Percentiles rank a stretch among this genome's conserved stretches.
Conservation (phyloP, 1,284 basidiomycete species). For the Rhodotorula sp. region DNA sequence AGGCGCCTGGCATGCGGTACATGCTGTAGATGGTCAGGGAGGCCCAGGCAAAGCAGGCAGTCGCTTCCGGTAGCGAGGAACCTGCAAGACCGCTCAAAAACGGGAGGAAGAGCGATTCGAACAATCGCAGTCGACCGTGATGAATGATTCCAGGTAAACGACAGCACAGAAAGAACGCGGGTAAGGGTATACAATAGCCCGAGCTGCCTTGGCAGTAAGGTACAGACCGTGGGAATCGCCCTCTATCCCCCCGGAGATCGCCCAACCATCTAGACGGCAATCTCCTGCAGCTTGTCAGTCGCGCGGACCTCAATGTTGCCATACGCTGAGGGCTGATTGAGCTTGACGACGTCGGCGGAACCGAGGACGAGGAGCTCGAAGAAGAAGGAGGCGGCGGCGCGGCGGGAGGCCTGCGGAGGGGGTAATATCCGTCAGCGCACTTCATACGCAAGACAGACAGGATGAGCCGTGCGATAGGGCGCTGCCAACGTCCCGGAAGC, state of each 20-base stretch:
- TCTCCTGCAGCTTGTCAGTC: constrained; percentile 68
- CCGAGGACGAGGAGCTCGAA: constrained; percentile 93
- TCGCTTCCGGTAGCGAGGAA: no score
- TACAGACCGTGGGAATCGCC: not conserved
- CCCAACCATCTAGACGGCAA: constrained; percentile 12
- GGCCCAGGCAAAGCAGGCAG: no score
- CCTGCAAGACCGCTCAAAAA: not conserved
- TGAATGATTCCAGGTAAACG: not conserved
- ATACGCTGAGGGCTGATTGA: constrained; percentile 68
- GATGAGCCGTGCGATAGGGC: not conserved
- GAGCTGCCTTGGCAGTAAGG: not conserved
- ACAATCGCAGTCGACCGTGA: not conserved
- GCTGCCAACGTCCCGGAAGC: no score
- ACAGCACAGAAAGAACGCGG: not conserved
- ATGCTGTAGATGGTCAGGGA: no score
- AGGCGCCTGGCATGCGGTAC: no score
- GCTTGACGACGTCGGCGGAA: constrained; percentile 81
- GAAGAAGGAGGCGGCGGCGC: constrained; percentile 93
- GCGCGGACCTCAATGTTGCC: constrained; percentile 80
- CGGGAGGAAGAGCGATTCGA: not conserved
- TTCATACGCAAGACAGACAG: not conserved
- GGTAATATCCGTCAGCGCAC: not conserved
- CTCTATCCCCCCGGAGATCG: no score
- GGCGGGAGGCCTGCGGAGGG: constrained; percentile 67
- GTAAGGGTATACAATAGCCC: not conserved